These are phyloP conservation scores for Colletotrichum gloeosporioides DNA, from an alignment of 2,329 filamentous ascomycete species.

Conservation along the genomic window DNA sequence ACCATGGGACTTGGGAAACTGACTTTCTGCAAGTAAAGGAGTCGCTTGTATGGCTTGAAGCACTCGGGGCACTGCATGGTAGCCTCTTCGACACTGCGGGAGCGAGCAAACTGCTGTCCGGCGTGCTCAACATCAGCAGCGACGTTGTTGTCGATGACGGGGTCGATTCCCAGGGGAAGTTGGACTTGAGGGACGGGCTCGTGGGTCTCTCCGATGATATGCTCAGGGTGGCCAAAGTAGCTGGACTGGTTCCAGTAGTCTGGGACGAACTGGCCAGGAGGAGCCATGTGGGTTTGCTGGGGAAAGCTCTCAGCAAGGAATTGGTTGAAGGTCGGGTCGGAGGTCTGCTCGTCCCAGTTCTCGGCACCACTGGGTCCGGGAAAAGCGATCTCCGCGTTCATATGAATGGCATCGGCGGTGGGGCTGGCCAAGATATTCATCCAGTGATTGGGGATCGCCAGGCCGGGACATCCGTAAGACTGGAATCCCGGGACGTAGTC, in stretches of 20 bases:
- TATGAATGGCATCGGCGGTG: background rate
- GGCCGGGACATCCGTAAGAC: background rate
- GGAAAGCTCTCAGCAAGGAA: background rate
- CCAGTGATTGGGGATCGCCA: background rate
- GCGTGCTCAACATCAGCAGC: background rate
- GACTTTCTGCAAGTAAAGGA: background rate
- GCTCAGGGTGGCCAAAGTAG: background rate
- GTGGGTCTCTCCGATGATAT: background rate
- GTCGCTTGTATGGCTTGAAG: background rate
- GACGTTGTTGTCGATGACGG: background rate
- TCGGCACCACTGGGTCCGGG: background rate
- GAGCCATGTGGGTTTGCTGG: background rate
- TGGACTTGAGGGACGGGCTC: background rate
- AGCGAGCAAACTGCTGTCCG: background rate
- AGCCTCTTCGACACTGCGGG: background rate
- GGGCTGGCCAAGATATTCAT: background rate
- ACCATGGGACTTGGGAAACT: background rate
- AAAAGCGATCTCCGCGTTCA: background rate
- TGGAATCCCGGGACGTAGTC: background rate
- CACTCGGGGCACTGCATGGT: background rate
- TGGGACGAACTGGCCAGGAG: background rate
- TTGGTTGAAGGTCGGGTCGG: background rate
- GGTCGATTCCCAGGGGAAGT: background rate
- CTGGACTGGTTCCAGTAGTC: background rate
- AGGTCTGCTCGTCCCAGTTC: background rate